Percentiles rank a stretch among this genome's conserved stretches.
These are phyloP conservation scores for Balakata baccata DNA, from an alignment of 345 rosid genomes.

Conservation along the genomic window DNA sequence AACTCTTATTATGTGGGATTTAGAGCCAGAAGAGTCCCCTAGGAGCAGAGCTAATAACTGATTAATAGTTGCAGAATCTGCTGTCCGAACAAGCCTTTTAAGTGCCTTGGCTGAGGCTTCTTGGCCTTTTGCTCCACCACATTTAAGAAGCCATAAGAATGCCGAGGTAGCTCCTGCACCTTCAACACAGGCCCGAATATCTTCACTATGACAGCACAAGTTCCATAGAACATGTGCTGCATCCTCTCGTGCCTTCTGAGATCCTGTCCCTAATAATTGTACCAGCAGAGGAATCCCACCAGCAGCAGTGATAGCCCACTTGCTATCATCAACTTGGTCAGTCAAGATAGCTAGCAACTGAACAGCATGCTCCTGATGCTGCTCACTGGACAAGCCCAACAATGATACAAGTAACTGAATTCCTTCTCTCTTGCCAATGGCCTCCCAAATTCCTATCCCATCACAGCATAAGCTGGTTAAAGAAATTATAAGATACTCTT, in stretches of 20 bases:
- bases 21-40: conserved; percentile 58
- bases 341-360: conserved; percentile 64
- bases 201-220: conserved; percentile 83
- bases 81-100: conserved; percentile 52
- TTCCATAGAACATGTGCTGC: conserved; percentile 74
- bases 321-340: conserved; percentile 81
- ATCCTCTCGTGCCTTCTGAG: conserved; percentile 76
- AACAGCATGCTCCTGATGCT: conserved; percentile 83
- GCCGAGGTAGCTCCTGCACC: conserved; percentile 86
- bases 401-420: conserved; percentile 72
- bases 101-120: conserved; percentile 73
- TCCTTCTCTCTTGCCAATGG: conserved; percentile 80
- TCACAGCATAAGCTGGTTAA: conserved; percentile 56
- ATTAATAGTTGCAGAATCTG: conserved; percentile 82
- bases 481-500: conserved; percentile 57
- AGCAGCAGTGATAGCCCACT: conserved; percentile 95
- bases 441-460: conserved; percentile 64
- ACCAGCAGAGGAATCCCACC: conserved; percentile 97
- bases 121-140: conserved; percentile 66
- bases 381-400: conserved; percentile 82
- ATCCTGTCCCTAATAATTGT: conserved; percentile 75
- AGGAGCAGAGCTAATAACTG: conserved; percentile 67
- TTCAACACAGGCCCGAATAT: conserved; percentile 82
- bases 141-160: conserved; percentile 71
- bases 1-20: conserved; percentile 59